Evolutionary conservation across 2,329 filamentous ascomycete genomes (phyloP), one percentile per base, ranked within the genome.

Genomic region (Niveomyces coronatus): DNA sequence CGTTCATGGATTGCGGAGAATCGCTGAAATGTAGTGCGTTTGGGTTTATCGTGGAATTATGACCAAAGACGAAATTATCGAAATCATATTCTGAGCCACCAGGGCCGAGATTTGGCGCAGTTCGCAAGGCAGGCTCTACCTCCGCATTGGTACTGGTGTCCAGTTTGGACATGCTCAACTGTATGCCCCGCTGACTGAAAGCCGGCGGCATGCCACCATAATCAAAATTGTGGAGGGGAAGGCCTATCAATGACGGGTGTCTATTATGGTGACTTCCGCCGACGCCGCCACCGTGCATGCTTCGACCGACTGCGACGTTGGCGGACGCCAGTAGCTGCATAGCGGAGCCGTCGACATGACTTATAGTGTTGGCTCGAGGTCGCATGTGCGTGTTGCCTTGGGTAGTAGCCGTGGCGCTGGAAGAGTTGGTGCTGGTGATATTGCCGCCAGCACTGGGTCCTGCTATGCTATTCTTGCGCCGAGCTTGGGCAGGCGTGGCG

Each of bases 341-440:
- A 28, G 80, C 76, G 38, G 71, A 70, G 41, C 76, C 74, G 56
- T 95, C 91, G 40, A 96, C 78, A 58, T 96, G 88, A 54, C 88
- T 91, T 53, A 98, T 93, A 26, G 91, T 98, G 56, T 96, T 96
- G 39, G 91, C 89, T 51, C 91, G 73, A 16, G 89, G 91, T 47
- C 91, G 75, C 76, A 89, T 88, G 10, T 71, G 68, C 40, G 70
- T 68, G 31, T 61, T 55, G 35, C 61, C 64, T 33, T 63, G 64
- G 13, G 62, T 59, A 41, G 65, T 63, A 23, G 30, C 30, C 5
- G 23, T 13, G 23, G 23, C 23, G 13, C 8, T 13, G 23, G 23
- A 7, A 13, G 23, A 24, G 8, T n/a, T n/a, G n/a, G n/a, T n/a
- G n/a, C n/a, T n/a, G n/a, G n/a, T n/a, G n/a, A n/a, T n/a, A n/a